A percentile compares a stretch with the other conserved stretches of the same genome.
These are phyloP conservation scores for Fragaria iinumae DNA, from an alignment of 306 rosid genomes.

Conservation along the genomic window DNA sequence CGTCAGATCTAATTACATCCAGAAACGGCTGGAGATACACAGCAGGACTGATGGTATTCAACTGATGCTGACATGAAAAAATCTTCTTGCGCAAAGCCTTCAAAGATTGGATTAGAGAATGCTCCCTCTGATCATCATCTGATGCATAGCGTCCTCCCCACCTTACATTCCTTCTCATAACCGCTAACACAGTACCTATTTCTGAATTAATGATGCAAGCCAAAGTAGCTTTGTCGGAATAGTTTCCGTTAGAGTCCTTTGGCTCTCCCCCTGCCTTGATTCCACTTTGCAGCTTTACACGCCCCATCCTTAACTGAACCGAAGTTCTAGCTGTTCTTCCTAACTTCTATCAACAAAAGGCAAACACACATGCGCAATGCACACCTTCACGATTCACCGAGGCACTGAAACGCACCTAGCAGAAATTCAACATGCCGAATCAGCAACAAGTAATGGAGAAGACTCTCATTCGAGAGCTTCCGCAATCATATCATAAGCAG, in stretches of 20 bases:
- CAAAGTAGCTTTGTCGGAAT: conserved; percentile 61
- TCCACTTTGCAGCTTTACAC: conserved; percentile 67
- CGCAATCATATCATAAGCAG: neutral
- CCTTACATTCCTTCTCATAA: conserved; percentile 93
- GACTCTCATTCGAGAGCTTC: neutral
- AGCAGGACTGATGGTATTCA: conserved; percentile 79
- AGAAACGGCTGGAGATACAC: conserved; percentile 85
- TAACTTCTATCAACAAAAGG: conserved; percentile 6
- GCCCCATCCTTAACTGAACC: conserved; percentile 52
- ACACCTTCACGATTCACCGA: conserved; percentile 15
- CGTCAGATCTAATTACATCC: conserved; percentile 89
- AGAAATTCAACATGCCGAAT: conserved; percentile 3
- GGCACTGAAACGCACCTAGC: neutral
- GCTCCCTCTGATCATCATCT: conserved; percentile 90
- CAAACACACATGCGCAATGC: conserved; percentile 5
- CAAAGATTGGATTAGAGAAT: conserved; percentile 87
- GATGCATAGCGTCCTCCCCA: conserved; percentile 90
- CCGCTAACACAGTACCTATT: conserved; percentile 88
- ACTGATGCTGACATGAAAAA: conserved; percentile 84
- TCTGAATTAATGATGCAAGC: conserved; percentile 94
- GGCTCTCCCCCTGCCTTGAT: conserved; percentile 79
- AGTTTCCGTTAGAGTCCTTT: conserved; percentile 56
- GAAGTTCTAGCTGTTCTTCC: conserved; percentile 9
- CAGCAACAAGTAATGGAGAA: neutral
- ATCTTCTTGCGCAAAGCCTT: conserved; percentile 76